Evolutionary conservation across 345 rosid species (phyloP).

Genomic region (Gossypioides kirkii): DNA sequence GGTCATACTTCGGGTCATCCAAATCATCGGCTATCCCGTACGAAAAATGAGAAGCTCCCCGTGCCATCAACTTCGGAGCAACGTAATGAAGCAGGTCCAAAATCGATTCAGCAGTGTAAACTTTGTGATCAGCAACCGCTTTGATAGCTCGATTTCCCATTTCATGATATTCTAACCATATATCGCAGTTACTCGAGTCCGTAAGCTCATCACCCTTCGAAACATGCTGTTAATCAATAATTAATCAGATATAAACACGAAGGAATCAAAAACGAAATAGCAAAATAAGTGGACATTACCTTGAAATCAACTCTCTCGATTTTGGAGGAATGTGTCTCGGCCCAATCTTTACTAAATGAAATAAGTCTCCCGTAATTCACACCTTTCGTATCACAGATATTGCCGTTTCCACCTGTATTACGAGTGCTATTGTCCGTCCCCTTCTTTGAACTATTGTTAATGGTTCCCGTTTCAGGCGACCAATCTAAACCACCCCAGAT

Average conservation of each 20-base stretch:
- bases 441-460: conserved; percentile 27
- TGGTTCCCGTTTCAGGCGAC: conserved; percentile 50
- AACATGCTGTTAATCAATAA: conserved; percentile 33
- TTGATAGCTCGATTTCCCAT: conserved; percentile 42
- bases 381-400: conserved; percentile 7
- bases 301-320: conserved; percentile 35
- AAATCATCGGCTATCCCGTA: conserved; percentile 64
- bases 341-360: conserved; percentile 58
- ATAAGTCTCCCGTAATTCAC: conserved; percentile 57
- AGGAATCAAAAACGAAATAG: neutral
- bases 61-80: conserved; percentile 61
- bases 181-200: conserved; percentile 39
- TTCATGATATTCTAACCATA: conserved; percentile 66
- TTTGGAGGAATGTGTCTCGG: conserved; percentile 28
- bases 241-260: neutral
- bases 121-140: conserved; percentile 48
- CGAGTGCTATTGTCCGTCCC: conserved; percentile 24
- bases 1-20: conserved; percentile 55
- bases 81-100: conserved; percentile 58
- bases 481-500: conserved; percentile 68
- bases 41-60: conserved; percentile 60
- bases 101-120: conserved; percentile 47
- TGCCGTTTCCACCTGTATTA: conserved; percentile 9
- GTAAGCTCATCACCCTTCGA: conserved; percentile 31
- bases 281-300: conserved; percentile 33